These are phyloP conservation scores for Penicillium sp. DNA, from an alignment of 2,329 filamentous ascomycete species.

Conservation along the genomic window DNA sequence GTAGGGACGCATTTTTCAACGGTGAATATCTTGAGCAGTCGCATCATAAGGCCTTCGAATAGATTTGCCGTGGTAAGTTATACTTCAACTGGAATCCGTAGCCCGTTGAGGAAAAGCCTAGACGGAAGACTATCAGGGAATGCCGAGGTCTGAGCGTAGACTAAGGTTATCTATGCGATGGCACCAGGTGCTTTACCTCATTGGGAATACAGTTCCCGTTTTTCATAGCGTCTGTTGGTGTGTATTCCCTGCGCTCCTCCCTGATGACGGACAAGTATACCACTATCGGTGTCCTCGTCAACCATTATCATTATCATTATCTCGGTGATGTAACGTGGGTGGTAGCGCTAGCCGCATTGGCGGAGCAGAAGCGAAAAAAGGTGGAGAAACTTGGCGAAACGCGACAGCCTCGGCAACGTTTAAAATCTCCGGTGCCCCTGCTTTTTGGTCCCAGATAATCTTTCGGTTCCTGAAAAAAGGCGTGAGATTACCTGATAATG, in stretches of 20 bases:
- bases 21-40: too few relatives aligned
- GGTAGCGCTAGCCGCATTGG: constrained; percentile 3
- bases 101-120: constrained; percentile 2
- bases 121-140: constrained; percentile 5
- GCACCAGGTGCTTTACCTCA: constrained; percentile 6
- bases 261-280: constrained; percentile 2
- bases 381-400: constrained; percentile 8
- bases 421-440: constrained; percentile 3
- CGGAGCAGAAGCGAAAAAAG: constrained; percentile 2
- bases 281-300: background rate
- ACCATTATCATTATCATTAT: background rate
- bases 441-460: background rate
- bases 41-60: background rate
- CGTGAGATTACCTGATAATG: constrained; percentile 3
- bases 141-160: constrained; percentile 3
- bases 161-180: background rate
- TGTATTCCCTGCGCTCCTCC: background rate
- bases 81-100: constrained; percentile 5
- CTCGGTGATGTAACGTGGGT: background rate
- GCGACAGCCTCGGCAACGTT: constrained; percentile 5
- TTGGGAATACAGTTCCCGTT: constrained; percentile 11
- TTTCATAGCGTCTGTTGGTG: background rate
- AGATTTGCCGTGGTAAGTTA: constrained; percentile 1
- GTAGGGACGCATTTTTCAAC: background rate
- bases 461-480: too few relatives aligned